A percentile compares a stretch with the other conserved stretches of the same genome.
These are phyloP conservation scores for Candida piceae DNA, from an alignment of 805 yeast genomes.

Conservation along the genomic window DNA sequence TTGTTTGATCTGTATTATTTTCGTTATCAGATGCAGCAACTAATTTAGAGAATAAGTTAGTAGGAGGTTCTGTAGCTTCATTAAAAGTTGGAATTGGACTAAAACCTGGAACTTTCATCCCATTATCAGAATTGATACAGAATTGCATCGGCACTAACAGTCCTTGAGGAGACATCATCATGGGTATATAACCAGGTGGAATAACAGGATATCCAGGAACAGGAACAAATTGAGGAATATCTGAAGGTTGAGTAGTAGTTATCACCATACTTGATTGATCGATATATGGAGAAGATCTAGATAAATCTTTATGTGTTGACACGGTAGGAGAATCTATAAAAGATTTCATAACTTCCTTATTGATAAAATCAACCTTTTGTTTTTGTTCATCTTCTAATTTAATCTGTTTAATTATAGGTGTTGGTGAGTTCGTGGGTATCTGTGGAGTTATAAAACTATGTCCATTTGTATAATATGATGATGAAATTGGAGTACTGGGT, in stretches of 20 bases:
- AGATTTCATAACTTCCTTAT: background rate
- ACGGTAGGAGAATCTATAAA: background rate
- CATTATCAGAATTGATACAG: conserved; percentile 3
- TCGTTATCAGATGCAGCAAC: background rate
- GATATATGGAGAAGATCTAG: no score
- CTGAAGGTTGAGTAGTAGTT: no score
- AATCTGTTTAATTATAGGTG: background rate
- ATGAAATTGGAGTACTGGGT: no score
- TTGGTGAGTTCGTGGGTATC: background rate
- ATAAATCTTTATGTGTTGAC: background rate
- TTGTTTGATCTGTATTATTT: no score
- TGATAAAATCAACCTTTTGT: background rate
- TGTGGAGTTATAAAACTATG: background rate
- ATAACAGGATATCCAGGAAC: conserved; percentile 23
- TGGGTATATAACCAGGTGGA: conserved; percentile 26
- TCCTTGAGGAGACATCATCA: conserved; percentile 29
- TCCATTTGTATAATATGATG: background rate
- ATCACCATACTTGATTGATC: no score
- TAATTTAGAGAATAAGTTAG: background rate
- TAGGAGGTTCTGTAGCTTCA: background rate
- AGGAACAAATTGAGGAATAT: conserved; percentile 18
- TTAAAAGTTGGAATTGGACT: background rate
- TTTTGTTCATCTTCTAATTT: background rate
- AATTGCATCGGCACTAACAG: conserved; percentile 25
- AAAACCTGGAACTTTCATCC: background rate